Percentiles rank a stretch among this genome's conserved stretches.
Conservation (phyloP, 208 protist species). For the Trypanosoma grayi region DNA sequence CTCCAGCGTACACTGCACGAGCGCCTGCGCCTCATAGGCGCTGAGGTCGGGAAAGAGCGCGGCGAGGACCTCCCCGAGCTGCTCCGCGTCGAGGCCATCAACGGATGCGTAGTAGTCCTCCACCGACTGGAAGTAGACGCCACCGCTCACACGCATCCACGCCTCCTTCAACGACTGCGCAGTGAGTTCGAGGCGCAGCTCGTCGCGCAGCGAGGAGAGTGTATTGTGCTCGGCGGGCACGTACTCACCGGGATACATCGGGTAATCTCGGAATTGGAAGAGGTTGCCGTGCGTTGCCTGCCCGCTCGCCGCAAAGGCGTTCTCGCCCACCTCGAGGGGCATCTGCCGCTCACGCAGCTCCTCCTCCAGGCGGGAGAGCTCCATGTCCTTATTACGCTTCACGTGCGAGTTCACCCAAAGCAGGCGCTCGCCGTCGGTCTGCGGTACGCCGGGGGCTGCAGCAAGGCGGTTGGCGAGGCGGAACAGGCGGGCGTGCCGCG, state of each 20-base stretch:
- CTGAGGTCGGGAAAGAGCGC: conserved; percentile 72
- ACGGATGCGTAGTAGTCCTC: conserved; percentile 85
- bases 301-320: conserved; percentile 54
- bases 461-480: conserved; percentile 48
- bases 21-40: conserved; percentile 66
- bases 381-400: conserved; percentile 61
- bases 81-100: conserved; percentile 83
- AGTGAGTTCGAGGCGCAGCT: conserved; percentile 75
- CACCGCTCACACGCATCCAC: conserved; percentile 85
- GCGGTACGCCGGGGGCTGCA: conserved; percentile 31
- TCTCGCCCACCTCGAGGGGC: conserved; percentile 63
- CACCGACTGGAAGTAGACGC: conserved; percentile 74
- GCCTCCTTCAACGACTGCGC: conserved; percentile 87
- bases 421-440: conserved; percentile 74
- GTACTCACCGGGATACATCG: conserved; percentile 92
- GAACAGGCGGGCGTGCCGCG: conserved; percentile 87
- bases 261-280: conserved; percentile 90
- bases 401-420: conserved; percentile 85
- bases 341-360: conserved; percentile 55
- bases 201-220: conserved; percentile 81
- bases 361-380: conserved; percentile 75
- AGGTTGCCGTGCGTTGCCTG: conserved; percentile 83
- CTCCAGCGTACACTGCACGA: conserved; percentile 80
- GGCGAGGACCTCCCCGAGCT: conserved; percentile 82
- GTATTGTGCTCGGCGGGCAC: conserved; percentile 84